phyloP scores from a whole-genome alignment of 805 yeast species.

The Priceomyces carsonii region DNA sequence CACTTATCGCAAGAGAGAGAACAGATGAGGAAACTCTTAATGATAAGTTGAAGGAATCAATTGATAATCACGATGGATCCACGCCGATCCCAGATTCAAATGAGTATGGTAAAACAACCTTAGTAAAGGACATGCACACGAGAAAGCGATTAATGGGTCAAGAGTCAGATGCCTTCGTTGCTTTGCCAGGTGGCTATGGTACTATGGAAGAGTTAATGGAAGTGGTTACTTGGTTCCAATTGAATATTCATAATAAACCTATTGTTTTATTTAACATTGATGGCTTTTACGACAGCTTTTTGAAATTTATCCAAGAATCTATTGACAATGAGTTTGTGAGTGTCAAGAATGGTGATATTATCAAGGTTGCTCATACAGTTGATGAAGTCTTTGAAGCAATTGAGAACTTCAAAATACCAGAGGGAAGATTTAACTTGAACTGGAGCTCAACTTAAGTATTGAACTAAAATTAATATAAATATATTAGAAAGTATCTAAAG shows the following conservation, averaged over 20 bases:
- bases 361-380: slow-evolving; percentile 66
- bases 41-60: slow-evolving; percentile 48
- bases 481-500: not conserved
- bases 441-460: slow-evolving; percentile 48
- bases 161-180: slow-evolving; percentile 84
- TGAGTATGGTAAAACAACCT: slow-evolving; percentile 73
- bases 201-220: slow-evolving; percentile 89
- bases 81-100: slow-evolving; percentile 63
- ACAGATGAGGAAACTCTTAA: slow-evolving; percentile 46
- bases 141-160: slow-evolving; percentile 84
- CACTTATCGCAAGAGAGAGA: slow-evolving; percentile 73
- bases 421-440: slow-evolving; percentile 69
- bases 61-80: slow-evolving; percentile 63
- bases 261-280: slow-evolving; percentile 73
- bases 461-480: not conserved
- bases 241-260: slow-evolving; percentile 83
- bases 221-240: slow-evolving; percentile 87
- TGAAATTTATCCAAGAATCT: slow-evolving; percentile 60
- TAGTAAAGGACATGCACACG: slow-evolving; percentile 88
- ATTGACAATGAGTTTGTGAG: slow-evolving; percentile 69
- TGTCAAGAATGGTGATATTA: slow-evolving; percentile 62
- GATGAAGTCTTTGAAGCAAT: slow-evolving; percentile 68
- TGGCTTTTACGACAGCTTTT: slow-evolving; percentile 76
- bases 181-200: slow-evolving; percentile 92
- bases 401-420: slow-evolving; percentile 62